Conservation (phyloP, 306 rosid species). For the Cicer pinnatifidum region DNA sequence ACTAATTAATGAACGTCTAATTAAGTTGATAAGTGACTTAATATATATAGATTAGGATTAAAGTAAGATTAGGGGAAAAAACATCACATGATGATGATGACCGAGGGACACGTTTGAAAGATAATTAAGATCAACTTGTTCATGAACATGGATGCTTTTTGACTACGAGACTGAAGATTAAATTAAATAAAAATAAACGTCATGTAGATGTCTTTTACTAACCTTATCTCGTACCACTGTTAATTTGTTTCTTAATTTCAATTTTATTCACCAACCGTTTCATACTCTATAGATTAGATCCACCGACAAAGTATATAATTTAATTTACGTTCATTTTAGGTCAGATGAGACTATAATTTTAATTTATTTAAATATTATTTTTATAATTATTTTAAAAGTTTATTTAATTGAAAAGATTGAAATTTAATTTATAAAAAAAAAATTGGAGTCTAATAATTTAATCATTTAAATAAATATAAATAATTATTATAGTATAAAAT, state of each 20-base stretch:
- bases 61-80: neutral
- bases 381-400: too few species aligned
- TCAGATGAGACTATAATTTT: too few species aligned
- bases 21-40: neutral
- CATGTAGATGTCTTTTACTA: neutral
- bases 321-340: too few species aligned
- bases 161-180: neutral
- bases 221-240: neutral
- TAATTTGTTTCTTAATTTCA: neutral
- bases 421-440: too few species aligned
- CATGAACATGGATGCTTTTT: slow-evolving; percentile 40
- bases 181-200: slow-evolving; percentile 14
- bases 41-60: too few species aligned
- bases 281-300: too few species aligned
- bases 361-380: too few species aligned
- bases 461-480: too few species aligned
- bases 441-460: too few species aligned
- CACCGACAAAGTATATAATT: too few species aligned
- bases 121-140: neutral
- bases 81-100: slow-evolving; percentile 16
- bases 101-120: slow-evolving; percentile 12
- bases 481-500: too few species aligned
- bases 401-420: too few species aligned
- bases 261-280: neutral
- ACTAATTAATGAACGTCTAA: neutral